phyloP scores from a whole-genome alignment of 192 early-diverging fungal species.

The Phlyctochytrium arcticum region DNA sequence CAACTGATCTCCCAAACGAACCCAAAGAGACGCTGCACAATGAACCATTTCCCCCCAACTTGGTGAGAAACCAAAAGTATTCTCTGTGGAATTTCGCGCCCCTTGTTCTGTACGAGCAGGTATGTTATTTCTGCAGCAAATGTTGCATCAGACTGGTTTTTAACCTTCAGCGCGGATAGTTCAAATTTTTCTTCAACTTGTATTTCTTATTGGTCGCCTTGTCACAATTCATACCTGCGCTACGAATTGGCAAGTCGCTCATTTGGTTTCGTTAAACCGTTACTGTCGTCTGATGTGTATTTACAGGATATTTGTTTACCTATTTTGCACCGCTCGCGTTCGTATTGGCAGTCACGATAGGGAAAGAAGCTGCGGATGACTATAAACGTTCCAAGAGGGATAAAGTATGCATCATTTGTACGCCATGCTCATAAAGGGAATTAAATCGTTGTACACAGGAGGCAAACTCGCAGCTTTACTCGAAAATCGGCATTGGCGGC shows the following conservation, averaged over 20 bases:
- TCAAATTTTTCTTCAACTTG: slow-evolving; percentile 93
- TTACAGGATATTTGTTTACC: slow-evolving; percentile 76
- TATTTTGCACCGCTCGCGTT: slow-evolving; percentile 93
- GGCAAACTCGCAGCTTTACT: slow-evolving; percentile 84
- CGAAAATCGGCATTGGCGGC: slow-evolving; percentile 56
- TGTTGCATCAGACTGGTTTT: background rate
- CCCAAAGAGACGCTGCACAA: background rate
- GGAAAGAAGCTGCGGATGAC: slow-evolving; percentile 91
- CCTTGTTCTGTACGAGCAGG: slow-evolving; percentile 92
- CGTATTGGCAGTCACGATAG: slow-evolving; percentile 84
- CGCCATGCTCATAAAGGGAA: background rate
- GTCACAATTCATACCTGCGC: slow-evolving; percentile 86
- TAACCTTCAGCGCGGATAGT: slow-evolving; percentile 41
- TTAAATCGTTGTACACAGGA: slow-evolving; percentile 44
- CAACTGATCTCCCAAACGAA: background rate
- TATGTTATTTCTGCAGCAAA: slow-evolving; percentile 29
- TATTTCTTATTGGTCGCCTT: slow-evolving; percentile 91
- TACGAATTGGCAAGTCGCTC: slow-evolving; percentile 65
- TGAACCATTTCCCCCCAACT: slow-evolving; percentile 57
- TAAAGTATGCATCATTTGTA: slow-evolving; percentile 15
- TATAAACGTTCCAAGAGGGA: slow-evolving; percentile 74
- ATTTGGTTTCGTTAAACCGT: background rate
- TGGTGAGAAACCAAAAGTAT: slow-evolving; percentile 92
- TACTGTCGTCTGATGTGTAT: background rate
- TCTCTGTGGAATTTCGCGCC: slow-evolving; percentile 82